Base-by-base conservation (phyloP, 306 rosid species). In the Notholithocarpus densiflorus region DNA sequence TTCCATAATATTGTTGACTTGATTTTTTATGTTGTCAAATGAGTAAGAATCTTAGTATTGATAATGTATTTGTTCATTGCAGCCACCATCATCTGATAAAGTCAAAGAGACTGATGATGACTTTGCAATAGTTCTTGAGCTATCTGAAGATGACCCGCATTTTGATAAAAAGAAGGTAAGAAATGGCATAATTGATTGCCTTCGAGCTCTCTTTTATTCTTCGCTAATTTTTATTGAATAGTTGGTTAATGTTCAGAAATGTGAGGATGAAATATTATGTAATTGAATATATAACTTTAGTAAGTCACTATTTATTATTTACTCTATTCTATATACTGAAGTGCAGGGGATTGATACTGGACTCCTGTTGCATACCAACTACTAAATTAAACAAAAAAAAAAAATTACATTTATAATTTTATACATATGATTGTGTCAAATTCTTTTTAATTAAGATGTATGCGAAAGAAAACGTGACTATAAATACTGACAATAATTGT, bases 91-190 rank as follows among this genome's bases (percentile, higher is more conserved):
- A 76, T 74, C 81, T 69, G 69, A 53, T 68, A 62, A 53, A 71
- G 62, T 54, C 48, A 80, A 77, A 87, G 76, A 81, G 77, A 74
- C 82, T 68, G 86, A 80, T 10, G 56, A 83, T 61, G 85, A 77
- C 73, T 84, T 85, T 83, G 79, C 86, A 19, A 24, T 93, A 80
- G 84, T 81, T 83, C 90, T 91, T n/a, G 94, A 93, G 80, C 84
- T 91, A 57, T 53, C 90, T 31, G 83, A 88, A 80, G 81, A 51
- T 31, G 97, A 95, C 82, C 75, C 57, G 70, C 81, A 88, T 70
- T 94, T 69, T 82, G 74, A 86, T 61, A 80, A 72, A 75, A 95
- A 89, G 92, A 87, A 90, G 96, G 99, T 93, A 61, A 85, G 73
- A 53, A 29, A 5, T 62, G 19, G 21, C 78, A 59, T 68, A 27